Evolutionary conservation across 1,284 basidiomycete genomes (phyloP).

Genomic region (Golubevia pallescens): DNA sequence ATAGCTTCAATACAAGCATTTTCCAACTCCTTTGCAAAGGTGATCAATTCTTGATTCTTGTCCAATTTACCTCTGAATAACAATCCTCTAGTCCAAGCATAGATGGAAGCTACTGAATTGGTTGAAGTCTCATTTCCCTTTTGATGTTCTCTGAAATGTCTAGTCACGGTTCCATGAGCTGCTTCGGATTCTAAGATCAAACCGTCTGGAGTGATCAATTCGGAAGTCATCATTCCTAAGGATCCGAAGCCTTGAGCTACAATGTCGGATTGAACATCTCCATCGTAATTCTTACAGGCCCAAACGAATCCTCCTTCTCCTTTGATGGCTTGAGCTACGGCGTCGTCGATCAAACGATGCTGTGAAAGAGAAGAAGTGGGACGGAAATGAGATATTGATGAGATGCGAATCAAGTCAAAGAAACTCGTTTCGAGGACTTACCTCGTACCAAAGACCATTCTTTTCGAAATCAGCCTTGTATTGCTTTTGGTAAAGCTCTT

Average conservation of each 20-base stretch:
- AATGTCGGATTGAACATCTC: slow-evolving; percentile 74
- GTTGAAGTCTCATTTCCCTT: slow-evolving; percentile 86
- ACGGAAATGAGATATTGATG: no score
- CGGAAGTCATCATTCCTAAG: slow-evolving; percentile 96
- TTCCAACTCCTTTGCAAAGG: slow-evolving; percentile 84
- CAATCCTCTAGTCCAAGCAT: slow-evolving; percentile 95
- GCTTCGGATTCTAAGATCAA: slow-evolving; percentile 89
- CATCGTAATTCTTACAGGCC: slow-evolving; percentile 98
- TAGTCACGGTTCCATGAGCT: slow-evolving; percentile 72
- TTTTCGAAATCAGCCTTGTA: slow-evolving; percentile 85
- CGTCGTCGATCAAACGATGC: slow-evolving; percentile 76
- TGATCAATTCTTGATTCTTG: slow-evolving; percentile 75
- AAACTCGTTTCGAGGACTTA: no score
- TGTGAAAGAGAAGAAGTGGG: no score
- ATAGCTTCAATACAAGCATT: slow-evolving; percentile 88
- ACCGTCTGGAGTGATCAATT: slow-evolving; percentile 95
- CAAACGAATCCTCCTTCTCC: slow-evolving; percentile 94
- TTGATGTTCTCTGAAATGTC: slow-evolving; percentile 96
- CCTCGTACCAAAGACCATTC: slow-evolving; percentile 87
- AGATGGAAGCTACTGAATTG: slow-evolving; percentile 97
- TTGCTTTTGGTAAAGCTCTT: slow-evolving; percentile 82
- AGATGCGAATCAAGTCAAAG: no score
- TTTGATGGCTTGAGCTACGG: slow-evolving; percentile 93
- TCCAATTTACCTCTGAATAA: slow-evolving; percentile 90
- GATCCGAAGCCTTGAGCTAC: slow-evolving; percentile 78